Base-by-base conservation (phyloP, 164 flowering plant species). In the Liriodendron chinense region DNA sequence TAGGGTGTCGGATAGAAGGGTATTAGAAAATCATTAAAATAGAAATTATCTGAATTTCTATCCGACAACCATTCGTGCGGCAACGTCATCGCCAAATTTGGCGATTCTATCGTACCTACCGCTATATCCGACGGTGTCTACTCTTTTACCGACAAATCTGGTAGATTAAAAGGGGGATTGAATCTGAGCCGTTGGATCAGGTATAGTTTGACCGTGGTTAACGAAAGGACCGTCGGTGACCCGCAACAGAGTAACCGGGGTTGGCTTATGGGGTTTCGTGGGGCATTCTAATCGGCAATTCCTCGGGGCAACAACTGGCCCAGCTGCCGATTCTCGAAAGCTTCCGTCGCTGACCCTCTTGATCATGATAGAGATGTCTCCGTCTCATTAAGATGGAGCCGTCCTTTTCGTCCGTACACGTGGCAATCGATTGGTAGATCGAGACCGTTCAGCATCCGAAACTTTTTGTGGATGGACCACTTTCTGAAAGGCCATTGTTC, bases 51-150 rank as follows among this genome's bases (percentile, higher is more conserved):
- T 22, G 47, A 14, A 67, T 26, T 7, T 43, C 24, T 43, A 13
- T 69, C 71, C 71, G 71, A 69, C 71, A 69, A 13, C 16, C 21
- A 21, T 48, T 9, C 71, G 71, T 69, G 71, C 22, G 71, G 71
- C 20, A 48, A 69, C 20, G 57, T 10, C 25, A 22, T 47, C 49
- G 16, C 25, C 2, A 67, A 69, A 47, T 18, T 21, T 20, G 56
- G 14, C n/a, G 71, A 69, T 69, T 7, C 71, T 47, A 48, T 47
- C 28, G 71, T 69, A 69, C 71, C 56, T 2, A 69, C 56, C 22
- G 71, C 71, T 47, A 69, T 28, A 69, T 69, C 56, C 47, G 71
- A 69, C 56, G 71, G 71, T 69, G 71, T 69, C 71, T 10, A 7
- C 12, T n/a, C 56, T 69, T 69, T 69, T 69, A 9, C 71, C 71